Percentiles rank a stretch among this genome's conserved stretches.
These are phyloP conservation scores for Curvularia verruculosa DNA, from an alignment of 2,329 filamentous ascomycete genomes.

Conservation along the genomic window DNA sequence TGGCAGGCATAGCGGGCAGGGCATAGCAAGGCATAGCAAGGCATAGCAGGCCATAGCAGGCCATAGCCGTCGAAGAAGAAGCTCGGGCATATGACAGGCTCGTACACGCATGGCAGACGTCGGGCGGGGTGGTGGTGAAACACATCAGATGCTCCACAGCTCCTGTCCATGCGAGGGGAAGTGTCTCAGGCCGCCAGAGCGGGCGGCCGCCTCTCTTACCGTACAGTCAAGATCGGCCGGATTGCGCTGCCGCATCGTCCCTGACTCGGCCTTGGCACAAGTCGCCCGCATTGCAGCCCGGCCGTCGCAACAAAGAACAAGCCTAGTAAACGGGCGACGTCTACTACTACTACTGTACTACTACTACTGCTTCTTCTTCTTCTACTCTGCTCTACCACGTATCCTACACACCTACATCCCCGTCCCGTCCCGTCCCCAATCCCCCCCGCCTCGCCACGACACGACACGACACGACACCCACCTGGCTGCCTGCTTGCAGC, in stretches of 20 bases:
- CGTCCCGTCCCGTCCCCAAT: no score
- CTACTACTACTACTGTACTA: neutral
- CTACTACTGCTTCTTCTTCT: conserved; percentile 5
- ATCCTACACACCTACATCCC: no score
- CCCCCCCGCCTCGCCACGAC: no score
- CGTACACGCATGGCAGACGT: conserved; percentile 14
- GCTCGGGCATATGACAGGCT: conserved; percentile 10
- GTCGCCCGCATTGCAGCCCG: conserved; percentile 20
- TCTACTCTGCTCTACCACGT: neutral
- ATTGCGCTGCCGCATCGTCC: conserved; percentile 23
- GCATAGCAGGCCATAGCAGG: no score
- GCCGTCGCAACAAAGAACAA: conserved; percentile 4
- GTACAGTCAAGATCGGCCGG: conserved; percentile 32
- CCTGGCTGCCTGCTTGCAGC: conserved; percentile 6
- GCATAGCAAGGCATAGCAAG: no score
- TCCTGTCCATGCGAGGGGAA: conserved; percentile 39
- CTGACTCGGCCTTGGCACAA: conserved; percentile 31
- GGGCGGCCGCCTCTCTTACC: conserved; percentile 17
- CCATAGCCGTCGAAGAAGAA: neutral
- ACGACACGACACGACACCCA: no score
- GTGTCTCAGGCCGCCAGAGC: conserved; percentile 29
- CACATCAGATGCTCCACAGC: conserved; percentile 30
- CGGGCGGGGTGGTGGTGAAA: conserved; percentile 39
- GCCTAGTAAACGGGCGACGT: neutral
- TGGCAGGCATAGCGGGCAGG: no score